Evolutionary conservation across 1,284 basidiomycete species (phyloP).

Genomic region (Moesziomyces aphidis): DNA sequence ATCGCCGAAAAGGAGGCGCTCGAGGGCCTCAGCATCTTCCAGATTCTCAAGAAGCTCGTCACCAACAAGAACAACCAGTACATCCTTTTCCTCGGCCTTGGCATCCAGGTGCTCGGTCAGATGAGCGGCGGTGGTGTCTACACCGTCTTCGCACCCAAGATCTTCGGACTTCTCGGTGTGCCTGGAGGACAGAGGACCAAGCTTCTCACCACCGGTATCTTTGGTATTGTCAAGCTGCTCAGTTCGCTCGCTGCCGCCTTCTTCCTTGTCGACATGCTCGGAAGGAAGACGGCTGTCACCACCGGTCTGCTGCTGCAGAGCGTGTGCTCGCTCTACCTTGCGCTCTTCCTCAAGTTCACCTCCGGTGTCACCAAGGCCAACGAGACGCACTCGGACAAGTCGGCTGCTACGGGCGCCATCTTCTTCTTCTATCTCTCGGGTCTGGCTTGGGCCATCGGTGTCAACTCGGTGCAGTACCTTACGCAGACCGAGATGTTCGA

Average conservation of each 20-base stretch:
- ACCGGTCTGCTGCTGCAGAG: conserved; percentile 43
- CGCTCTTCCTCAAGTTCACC: conserved; percentile 48
- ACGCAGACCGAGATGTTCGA: conserved; percentile 48
- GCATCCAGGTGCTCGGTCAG: conserved; percentile 56
- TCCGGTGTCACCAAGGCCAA: conserved; percentile 29
- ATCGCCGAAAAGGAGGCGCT: conserved; percentile 35
- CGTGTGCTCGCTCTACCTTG: conserved; percentile 45
- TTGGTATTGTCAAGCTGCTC: conserved; percentile 56
- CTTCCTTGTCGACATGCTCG: conserved; percentile 54
- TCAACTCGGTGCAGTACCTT: conserved; percentile 57
- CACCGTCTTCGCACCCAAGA: conserved; percentile 51
- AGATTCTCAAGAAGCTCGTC: conserved; percentile 44
- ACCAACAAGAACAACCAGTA: conserved; percentile 48
- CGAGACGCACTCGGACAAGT: conserved; percentile 43
- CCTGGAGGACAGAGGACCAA: conserved; percentile 40
- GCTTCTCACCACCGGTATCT: conserved; percentile 50
- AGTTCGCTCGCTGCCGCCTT: conserved; percentile 50
- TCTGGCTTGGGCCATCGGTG: conserved; percentile 52
- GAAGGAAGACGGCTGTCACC: conserved; percentile 47
- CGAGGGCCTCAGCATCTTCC: conserved; percentile 32
- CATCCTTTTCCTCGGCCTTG: conserved; percentile 47
- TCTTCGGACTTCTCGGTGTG: conserved; percentile 48
- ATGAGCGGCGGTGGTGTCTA: conserved; percentile 50
- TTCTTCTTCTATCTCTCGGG: conserved; percentile 53
- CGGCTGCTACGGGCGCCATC: conserved; percentile 45